Base-by-base conservation (phyloP, 106 monocot species). In the Posidonia australis region DNA sequence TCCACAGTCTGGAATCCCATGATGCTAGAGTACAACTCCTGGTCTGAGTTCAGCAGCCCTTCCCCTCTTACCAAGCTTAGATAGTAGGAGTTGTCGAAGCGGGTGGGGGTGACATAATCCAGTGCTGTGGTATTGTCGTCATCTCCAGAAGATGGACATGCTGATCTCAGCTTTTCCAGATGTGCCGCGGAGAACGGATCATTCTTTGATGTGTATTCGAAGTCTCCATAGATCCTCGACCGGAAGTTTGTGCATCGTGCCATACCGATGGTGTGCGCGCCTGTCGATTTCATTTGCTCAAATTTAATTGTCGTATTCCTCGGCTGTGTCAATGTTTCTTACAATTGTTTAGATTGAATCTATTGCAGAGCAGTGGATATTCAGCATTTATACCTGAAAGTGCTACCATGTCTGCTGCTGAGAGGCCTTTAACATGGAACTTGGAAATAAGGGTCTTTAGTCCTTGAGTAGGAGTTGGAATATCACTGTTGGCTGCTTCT, bases 1-100 rank as follows among this genome's bases (percentile, higher is more conserved):
- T 72, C 67, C 1, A 73, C 66, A 0, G 92, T 85, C 31, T 60
- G 17, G 61, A 78, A 77, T 13, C 80, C 85, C 0, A 69, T 10
- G 16, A 69, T 27, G 58, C 76, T 12, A 13, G 88, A 81, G 53
- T 82, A 88, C 83, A 88, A 74, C 71, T 83, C 85, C 74, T 93
- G 92, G 57, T 93, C 92, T 1, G 92, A 93, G 74, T 85, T 88
- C 49, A 93, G 79, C 21, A 93, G 81, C 60, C 88, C 85, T 30
- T 82, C 71, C 9, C 92, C 88, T 25, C 54, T 74, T 17, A 81
- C 13, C 5, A 93, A 71, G 44, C 64, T 69, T 32, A 63, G 44
- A 27, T 65, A 93, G 78, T 74, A 85, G 21, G 83, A 66, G 56
- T 88, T 93, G 79, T 93, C 92, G 51, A 93, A 93, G 7, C 77